phyloP scores from a whole-genome alignment of 805 yeast genomes.

The Cephaloascus fragrans region DNA sequence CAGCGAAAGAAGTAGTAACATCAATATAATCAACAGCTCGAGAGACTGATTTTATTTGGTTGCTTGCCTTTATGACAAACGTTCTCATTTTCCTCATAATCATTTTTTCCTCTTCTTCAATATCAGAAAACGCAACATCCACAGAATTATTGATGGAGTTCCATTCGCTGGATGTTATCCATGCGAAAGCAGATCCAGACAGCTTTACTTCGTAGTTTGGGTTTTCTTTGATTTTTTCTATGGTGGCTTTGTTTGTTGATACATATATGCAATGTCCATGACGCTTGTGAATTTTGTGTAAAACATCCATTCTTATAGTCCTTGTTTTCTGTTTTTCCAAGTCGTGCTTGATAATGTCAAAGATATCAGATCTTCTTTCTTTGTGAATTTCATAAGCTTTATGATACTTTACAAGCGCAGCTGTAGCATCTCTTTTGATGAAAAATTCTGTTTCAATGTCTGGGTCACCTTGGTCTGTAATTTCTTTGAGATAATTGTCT shows the following conservation, averaged over 20 bases:
- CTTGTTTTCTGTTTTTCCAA: background rate
- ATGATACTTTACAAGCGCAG: constrained; percentile 3
- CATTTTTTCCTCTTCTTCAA: constrained; percentile 43
- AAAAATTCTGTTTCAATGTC: constrained; percentile 11
- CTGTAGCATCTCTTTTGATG: constrained; percentile 4
- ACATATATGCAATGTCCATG: background rate
- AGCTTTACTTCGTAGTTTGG: constrained; percentile 23
- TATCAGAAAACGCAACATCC: constrained; percentile 32
- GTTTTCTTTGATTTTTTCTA: constrained; percentile 9
- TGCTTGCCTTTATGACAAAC: constrained; percentile 32
- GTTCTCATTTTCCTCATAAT: constrained; percentile 40
- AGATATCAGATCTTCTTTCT: constrained; percentile 1
- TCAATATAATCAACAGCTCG: constrained; percentile 58
- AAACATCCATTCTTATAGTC: background rate
- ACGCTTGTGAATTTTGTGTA: background rate
- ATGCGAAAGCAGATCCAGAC: constrained; percentile 32
- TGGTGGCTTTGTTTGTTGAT: background rate
- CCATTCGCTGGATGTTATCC: constrained; percentile 43
- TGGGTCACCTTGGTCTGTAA: constrained; percentile 10
- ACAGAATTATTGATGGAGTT: constrained; percentile 37
- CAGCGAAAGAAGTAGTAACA: constrained; percentile 62
- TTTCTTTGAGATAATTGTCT: constrained; percentile 7
- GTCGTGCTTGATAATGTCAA: background rate
- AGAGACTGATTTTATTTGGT: constrained; percentile 40
- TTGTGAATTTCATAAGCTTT: constrained; percentile 5